Conservation (phyloP, 2,329 filamentous ascomycete genomes). For the Hymenoscyphus scutula region DNA sequence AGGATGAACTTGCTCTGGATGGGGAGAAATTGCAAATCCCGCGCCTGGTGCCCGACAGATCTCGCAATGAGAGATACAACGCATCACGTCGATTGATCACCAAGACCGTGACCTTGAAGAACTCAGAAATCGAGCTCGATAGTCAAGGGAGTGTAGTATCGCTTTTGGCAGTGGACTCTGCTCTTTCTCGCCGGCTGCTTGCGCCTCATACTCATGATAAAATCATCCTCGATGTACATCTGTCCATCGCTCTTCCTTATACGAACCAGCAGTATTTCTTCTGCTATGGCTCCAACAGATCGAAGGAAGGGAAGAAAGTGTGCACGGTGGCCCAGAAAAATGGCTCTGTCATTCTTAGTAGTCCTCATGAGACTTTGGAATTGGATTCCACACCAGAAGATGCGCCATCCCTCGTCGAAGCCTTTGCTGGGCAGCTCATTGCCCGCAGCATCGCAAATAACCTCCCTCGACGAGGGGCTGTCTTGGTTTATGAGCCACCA, state of each 20-base stretch:
- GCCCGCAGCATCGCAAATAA: too few relatives aligned
- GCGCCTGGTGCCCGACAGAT: constrained; percentile 5
- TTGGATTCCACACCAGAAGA: too few relatives aligned
- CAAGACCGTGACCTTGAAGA: not conserved
- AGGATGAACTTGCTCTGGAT: constrained; percentile 11
- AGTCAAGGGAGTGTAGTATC: not conserved
- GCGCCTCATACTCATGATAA: not conserved
- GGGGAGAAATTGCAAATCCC: constrained; percentile 8
- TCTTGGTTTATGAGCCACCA: too few relatives aligned
- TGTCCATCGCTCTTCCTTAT: not conserved
- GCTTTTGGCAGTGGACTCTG: not conserved
- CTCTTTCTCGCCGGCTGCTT: not conserved
- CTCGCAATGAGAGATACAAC: constrained; percentile 12
- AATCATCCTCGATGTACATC: not conserved
- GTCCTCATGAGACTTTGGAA: too few relatives aligned
- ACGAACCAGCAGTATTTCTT: not conserved
- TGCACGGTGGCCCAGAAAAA: too few relatives aligned
- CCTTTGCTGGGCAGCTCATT: too few relatives aligned
- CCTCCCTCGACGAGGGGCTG: too few relatives aligned
- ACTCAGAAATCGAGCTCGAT: not conserved
- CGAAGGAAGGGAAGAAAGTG: too few relatives aligned
- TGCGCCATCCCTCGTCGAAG: too few relatives aligned
- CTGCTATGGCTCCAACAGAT: not conserved
- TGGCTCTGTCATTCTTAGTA: too few relatives aligned
- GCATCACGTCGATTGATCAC: constrained; percentile 10